Percentiles rank a stretch among this genome's conserved stretches.
These are phyloP conservation scores for Rhododendron kiyosumense DNA, from an alignment of 148 eudicot species.

Conservation along the genomic window DNA sequence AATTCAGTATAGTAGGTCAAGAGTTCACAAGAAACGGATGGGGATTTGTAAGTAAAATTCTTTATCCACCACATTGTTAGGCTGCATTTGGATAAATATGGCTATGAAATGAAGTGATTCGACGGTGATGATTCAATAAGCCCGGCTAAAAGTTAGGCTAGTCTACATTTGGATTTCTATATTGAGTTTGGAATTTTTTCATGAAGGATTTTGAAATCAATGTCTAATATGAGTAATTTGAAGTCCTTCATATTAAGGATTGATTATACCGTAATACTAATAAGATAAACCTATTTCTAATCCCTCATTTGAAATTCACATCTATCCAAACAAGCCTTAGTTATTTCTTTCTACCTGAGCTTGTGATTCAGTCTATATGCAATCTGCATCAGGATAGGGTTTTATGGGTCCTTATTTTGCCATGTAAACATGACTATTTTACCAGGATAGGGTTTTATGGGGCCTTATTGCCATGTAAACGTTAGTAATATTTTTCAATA, in stretches of 20 bases:
- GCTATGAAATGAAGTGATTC: background rate
- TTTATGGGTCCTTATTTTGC: background rate
- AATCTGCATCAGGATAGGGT: background rate
- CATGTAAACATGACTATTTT: background rate
- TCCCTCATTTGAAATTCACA: too few relatives aligned
- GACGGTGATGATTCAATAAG: background rate
- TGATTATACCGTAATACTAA: too few relatives aligned
- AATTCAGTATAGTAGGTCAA: constrained; percentile 58
- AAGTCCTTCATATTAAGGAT: background rate
- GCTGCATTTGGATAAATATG: background rate
- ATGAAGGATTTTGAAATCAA: background rate
- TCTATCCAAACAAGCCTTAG: too few relatives aligned
- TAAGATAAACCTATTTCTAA: too few relatives aligned
- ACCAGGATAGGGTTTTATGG: background rate
- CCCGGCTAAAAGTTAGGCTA: background rate
- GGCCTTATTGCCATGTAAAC: background rate
- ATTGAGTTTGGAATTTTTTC: too few relatives aligned
- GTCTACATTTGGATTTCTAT: background rate
- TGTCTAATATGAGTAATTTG: background rate
- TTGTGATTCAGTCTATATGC: background rate
- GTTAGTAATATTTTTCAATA: too few relatives aligned
- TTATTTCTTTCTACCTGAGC: too few relatives aligned
- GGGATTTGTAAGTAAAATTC: constrained; percentile 62
- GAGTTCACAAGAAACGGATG: constrained; percentile 71
- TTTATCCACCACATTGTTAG: background rate